Percentiles rank a stretch among this genome's conserved stretches.
These are phyloP conservation scores for Plasmodium gallinaceum DNA, from an alignment of 169 alveolate species.

Conservation along the genomic window DNA sequence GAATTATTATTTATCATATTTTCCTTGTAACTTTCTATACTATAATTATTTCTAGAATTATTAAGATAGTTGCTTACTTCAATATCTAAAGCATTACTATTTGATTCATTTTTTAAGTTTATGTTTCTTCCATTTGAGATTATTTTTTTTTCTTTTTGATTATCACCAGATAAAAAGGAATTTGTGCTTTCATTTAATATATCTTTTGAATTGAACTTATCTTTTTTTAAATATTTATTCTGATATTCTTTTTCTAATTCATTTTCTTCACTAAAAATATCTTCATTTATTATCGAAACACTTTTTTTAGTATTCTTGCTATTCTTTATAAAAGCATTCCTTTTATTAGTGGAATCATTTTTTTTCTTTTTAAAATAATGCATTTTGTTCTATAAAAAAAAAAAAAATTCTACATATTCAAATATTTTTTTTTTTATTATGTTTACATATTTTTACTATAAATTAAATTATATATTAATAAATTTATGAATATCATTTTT, in stretches of 20 bases:
- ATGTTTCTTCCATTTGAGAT: background rate
- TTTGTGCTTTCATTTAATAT: slow-evolving; percentile 37
- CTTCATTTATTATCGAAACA: slow-evolving; percentile 13
- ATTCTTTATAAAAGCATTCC: slow-evolving; percentile 53
- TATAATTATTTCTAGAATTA: slow-evolving; percentile 22
- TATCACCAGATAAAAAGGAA: slow-evolving; percentile 37
- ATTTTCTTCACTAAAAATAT: slow-evolving; percentile 11
- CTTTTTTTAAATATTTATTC: background rate
- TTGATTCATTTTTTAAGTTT: background rate
- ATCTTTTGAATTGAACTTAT: background rate
- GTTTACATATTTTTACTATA: background rate
- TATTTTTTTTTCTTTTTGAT: background rate
- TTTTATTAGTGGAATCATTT: slow-evolving; percentile 38
- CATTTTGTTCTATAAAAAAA: slow-evolving; percentile 22
- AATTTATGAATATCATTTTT: background rate
- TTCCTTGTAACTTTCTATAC: slow-evolving; percentile 35
- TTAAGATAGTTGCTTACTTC: slow-evolving; percentile 9
- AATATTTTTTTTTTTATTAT: background rate
- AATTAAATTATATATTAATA: background rate
- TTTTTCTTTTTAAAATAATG: slow-evolving; percentile 45
- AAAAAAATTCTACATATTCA: background rate
- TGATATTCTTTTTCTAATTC: slow-evolving; percentile 8
- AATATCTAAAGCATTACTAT: background rate
- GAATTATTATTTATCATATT: slow-evolving; percentile 10
- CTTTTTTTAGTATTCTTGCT: slow-evolving; percentile 30